Base-by-base conservation (phyloP, 2,329 filamentous ascomycete species). In the Colletotrichum spaethianum region DNA sequence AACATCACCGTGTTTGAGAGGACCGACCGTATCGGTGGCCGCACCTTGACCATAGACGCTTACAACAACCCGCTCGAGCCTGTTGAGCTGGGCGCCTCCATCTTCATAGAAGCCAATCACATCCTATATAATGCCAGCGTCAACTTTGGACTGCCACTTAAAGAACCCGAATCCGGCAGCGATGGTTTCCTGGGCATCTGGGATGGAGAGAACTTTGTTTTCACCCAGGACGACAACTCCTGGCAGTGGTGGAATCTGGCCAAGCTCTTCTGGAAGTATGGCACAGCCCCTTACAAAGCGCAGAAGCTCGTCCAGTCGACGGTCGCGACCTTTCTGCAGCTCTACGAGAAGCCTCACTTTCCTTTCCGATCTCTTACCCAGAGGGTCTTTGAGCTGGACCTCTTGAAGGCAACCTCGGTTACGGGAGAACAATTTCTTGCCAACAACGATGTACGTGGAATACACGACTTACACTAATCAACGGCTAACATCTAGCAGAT, bases 1-100 rank as follows among this genome's bases (percentile, higher is more conserved):
- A 93, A 97, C 75, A 92, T 98, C 77, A 97, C 95, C 28, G 86
- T 99, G 36, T 98, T 96, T 80, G 96, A 99, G 78, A 93, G 92
- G 76, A 91, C 90, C 20, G 81, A 85, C 40, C 94, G 91, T 75
- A 87, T 98, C 53, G 96, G 96, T 38, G 96, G 96, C 11, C 93
- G 96, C 33, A 93, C 93, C 9, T 93, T 95, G 38, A 98, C 95
- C 0, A 93, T 98, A 23, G 86, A 95, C 77, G 92, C 91, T 2
- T 96, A 93, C 79, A 88, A 90, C 74, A 87, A 96, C 76, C 85
- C 91, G 1, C 74, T 83, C 0, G 84, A 91, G 48, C 93, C 93
- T 1, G 89, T 98, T 44, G 96, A 99, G 81, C 86, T 98, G 1
- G 96, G 96, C 20, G 96, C 93, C 14, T 96, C 93, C 73, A 98